phyloP scores from a whole-genome alignment of 495 filamentous ascomycete genomes.

The Tuber melanosporum region DNA sequence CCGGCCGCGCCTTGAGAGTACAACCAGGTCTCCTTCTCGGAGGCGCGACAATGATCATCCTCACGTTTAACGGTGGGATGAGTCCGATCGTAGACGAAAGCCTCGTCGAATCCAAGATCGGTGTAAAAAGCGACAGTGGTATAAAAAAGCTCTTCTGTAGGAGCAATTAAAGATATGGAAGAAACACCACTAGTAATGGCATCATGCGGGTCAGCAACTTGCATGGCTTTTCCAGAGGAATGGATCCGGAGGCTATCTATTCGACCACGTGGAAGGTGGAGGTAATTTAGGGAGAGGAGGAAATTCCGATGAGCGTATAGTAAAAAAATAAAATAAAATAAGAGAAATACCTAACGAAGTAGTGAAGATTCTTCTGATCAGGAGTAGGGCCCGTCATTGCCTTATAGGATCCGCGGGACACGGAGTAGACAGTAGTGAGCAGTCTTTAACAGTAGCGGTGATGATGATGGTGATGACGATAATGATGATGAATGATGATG shows the following conservation, averaged over 20 bases:
- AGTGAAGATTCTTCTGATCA: constrained; percentile 27
- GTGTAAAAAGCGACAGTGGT: constrained; percentile 40
- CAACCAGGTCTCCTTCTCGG: constrained; percentile 42
- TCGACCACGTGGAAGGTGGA: not conserved
- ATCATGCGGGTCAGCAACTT: constrained; percentile 22
- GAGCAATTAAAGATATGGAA: constrained; percentile 39
- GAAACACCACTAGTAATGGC: constrained; percentile 38
- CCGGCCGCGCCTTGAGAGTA: constrained; percentile 24
- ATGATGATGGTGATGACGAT: not conserved
- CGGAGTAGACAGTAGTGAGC: not conserved
- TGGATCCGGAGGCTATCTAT: not conserved
- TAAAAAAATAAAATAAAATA: constrained; percentile 12
- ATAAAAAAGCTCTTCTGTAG: constrained; percentile 40
- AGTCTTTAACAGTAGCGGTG: constrained; percentile 16
- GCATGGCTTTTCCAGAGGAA: constrained; percentile 16
- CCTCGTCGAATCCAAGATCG: constrained; percentile 40
- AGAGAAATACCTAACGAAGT: constrained; percentile 32
- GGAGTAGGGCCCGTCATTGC: not conserved
- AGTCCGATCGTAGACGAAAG: constrained; percentile 38
- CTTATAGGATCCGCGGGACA: not conserved
- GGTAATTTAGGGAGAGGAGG: not conserved
- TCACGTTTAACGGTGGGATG: constrained; percentile 32
- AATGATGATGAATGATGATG: not conserved
- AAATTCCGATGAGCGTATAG: constrained; percentile 6
- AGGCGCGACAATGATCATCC: constrained; percentile 38